phyloP scores from a whole-genome alignment of 306 rosid genomes.

The Cicer judaicum region DNA sequence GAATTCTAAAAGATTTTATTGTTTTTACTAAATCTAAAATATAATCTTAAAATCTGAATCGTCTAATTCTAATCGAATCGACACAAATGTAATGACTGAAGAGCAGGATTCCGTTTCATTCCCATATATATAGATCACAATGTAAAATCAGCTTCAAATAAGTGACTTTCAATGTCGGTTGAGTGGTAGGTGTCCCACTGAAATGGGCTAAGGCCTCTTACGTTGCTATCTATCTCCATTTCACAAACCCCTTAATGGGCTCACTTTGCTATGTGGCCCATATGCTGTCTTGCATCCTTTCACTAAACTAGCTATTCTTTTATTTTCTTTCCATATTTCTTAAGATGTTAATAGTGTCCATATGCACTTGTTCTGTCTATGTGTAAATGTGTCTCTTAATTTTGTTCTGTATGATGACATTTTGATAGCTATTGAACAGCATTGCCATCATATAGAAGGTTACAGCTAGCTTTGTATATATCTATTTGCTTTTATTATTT shows the following conservation, averaged over 20 bases:
- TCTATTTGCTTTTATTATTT: conserved; percentile 25
- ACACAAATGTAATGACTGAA: too few species aligned
- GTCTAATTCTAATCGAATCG: too few species aligned
- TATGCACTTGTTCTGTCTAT: conserved; percentile 47
- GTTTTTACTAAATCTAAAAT: too few species aligned
- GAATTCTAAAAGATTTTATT: too few species aligned
- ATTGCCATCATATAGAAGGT: conserved; percentile 38
- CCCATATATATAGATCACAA: conserved; percentile 20
- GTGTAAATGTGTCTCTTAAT: conserved; percentile 41
- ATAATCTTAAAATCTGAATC: too few species aligned
- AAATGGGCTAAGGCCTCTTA: conserved; percentile 40
- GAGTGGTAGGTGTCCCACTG: conserved; percentile 55
- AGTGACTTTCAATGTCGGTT: conserved; percentile 64
- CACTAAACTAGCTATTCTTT: conserved; percentile 56
- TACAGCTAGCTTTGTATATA: conserved; percentile 42
- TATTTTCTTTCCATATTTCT: conserved; percentile 33
- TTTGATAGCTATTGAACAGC: conserved; percentile 33
- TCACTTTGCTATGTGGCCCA: conserved; percentile 59
- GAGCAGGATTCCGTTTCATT: neutral
- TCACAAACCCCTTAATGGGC: conserved; percentile 38
- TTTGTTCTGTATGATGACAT: conserved; percentile 41
- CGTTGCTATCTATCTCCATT: too few species aligned
- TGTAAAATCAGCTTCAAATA: conserved; percentile 38
- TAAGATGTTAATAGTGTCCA: conserved; percentile 44
- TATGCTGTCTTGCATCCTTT: conserved; percentile 51